Percentiles rank a stretch among this genome's conserved stretches.
Conservation (phyloP, 208 protist genomes). For the Leptomonas pyrrhocoris region DNA sequence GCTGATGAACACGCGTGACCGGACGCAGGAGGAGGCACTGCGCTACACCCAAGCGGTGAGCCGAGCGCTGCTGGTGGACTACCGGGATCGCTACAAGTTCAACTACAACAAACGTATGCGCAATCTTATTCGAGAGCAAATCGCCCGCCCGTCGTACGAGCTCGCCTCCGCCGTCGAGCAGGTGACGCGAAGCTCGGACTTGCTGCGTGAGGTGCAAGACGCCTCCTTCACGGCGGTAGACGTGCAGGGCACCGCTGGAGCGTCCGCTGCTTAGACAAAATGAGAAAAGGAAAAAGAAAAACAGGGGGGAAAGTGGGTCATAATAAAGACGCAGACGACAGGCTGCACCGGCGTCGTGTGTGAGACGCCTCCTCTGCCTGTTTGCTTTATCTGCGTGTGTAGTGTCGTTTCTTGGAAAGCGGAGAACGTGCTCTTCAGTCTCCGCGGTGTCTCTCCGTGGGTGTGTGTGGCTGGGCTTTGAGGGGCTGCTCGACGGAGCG, state of each 20-base stretch:
- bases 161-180: constrained; percentile 30
- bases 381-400: too few species aligned
- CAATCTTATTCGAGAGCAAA: constrained; percentile 49
- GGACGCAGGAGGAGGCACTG: constrained; percentile 41
- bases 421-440: too few species aligned
- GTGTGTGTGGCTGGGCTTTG: too few species aligned
- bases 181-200: constrained; percentile 25
- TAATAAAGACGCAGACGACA: too few species aligned
- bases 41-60: constrained; percentile 60
- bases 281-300: background rate
- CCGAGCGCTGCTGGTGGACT: constrained; percentile 45
- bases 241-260: background rate
- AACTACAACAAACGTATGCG: constrained; percentile 67
- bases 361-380: too few species aligned
- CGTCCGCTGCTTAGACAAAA: background rate
- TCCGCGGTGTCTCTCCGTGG: too few species aligned
- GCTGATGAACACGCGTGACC: constrained; percentile 33
- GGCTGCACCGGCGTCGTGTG: too few species aligned
- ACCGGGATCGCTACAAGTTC: constrained; percentile 49
- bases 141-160: constrained; percentile 28
- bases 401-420: too few species aligned
- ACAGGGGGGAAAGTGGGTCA: background rate
- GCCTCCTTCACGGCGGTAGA: constrained; percentile 27
- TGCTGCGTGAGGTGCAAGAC: constrained; percentile 38
- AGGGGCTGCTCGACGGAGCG: too few species aligned